Base-by-base conservation (phyloP, 2,329 filamentous ascomycete genomes). In the Cercospora berteroae region DNA sequence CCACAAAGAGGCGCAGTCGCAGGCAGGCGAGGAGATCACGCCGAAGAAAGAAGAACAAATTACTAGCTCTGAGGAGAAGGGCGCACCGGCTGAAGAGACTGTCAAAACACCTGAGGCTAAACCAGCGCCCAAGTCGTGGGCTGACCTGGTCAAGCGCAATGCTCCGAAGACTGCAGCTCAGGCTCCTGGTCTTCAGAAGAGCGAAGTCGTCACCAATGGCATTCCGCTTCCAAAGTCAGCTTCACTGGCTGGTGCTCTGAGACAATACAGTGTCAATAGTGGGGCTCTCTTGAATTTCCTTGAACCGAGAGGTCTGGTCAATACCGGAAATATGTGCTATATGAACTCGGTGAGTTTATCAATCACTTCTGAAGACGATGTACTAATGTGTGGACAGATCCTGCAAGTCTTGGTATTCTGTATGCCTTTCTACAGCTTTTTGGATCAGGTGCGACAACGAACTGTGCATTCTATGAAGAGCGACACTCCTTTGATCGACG, bases 271-370 rank as follows among this genome's bases (percentile, higher is more conserved):
- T 63, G 88, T 93, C 25, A 85, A 87, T 66, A 83, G 84, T 42
- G 84, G 85, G 57, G 82, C 85, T 66, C 92, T 90, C 74, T 83
- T 94, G 72, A 84, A 90, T 18, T 97, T 97, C 76, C 85, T 99
- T 60, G 93, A 98, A 80, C 95, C 95, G 60, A 88, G 94, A 72
- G 95, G 95, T 59, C 86, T 99, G 76, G 91, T 97, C 73, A 99
- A 99, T 81, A 96, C 94, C 48, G 95, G 95, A 60, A 98, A 99
- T 78, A 96, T 98, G 92, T 99, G 95, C 81, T 99, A 99, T 81
- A 98, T 99, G 95, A 99, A 98, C 83, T 97, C 95, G 70, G 94
- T 97, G 85, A 82, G 92, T 82, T n/a, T 25, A n/a, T 2, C 13
- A 5, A 39, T 10, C 6, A 13, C 23, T 36, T 6, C 23, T 3